Conservation (phyloP, 345 rosid species). For the Eutrema japonicum region DNA sequence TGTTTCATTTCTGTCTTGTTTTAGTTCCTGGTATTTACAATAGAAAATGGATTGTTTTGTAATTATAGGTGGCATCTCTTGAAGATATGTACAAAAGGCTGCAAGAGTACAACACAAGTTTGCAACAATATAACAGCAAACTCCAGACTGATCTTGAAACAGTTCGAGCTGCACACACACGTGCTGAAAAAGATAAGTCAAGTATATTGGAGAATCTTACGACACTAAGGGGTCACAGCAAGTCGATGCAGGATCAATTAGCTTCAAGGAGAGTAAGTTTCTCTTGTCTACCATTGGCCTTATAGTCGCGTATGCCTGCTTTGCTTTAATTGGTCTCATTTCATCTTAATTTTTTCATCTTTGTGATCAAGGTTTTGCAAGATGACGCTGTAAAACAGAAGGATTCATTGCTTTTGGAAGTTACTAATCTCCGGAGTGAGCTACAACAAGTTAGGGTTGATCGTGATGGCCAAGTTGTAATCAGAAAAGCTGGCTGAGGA, state of each 20-base stretch:
- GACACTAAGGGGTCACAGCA: constrained; percentile 79
- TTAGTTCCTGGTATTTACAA: constrained; percentile 9
- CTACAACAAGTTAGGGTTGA: constrained; percentile 83
- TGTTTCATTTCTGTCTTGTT: background rate
- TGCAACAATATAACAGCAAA: constrained; percentile 85
- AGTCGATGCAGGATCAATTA: constrained; percentile 79
- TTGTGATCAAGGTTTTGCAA: constrained; percentile 56
- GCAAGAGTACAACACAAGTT: constrained; percentile 83
- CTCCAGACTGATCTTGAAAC: constrained; percentile 70
- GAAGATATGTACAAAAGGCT: constrained; percentile 74
- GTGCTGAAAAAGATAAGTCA: constrained; percentile 76
- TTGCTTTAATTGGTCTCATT: background rate
- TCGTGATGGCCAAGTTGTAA: constrained; percentile 68
- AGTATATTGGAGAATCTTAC: constrained; percentile 81
- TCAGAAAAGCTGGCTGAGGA: constrained; percentile 62
- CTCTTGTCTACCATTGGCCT: background rate
- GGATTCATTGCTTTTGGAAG: constrained; percentile 64
- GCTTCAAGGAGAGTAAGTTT: constrained; percentile 65
- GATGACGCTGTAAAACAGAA: constrained; percentile 77
- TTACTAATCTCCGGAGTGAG: constrained; percentile 70
- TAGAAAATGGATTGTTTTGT: background rate
- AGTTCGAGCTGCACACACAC: constrained; percentile 57
- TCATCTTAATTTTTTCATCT: constrained; percentile 1
- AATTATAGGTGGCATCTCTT: constrained; percentile 61
- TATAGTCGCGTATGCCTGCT: background rate